These are phyloP conservation scores for Volvox reticuliferus DNA, from an alignment of 139 green algal genomes.

Conservation along the genomic window DNA sequence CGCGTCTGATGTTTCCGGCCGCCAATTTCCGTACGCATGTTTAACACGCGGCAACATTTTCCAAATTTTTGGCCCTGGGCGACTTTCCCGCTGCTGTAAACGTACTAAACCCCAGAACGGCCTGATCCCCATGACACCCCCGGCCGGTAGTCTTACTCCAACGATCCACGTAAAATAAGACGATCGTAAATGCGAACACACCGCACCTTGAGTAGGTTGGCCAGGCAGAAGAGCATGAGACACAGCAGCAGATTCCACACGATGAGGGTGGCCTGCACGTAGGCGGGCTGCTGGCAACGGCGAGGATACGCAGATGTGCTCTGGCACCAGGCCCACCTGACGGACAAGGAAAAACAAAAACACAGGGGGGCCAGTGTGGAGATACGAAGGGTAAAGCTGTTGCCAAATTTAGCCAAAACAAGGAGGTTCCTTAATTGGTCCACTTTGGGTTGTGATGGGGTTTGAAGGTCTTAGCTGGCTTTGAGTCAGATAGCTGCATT, in stretches of 20 bases:
- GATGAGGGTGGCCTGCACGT: slow-evolving; percentile 40
- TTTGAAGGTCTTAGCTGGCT: no score
- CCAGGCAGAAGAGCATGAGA: slow-evolving; percentile 74
- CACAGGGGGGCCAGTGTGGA: background rate
- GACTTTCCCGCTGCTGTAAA: background rate
- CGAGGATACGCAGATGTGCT: background rate
- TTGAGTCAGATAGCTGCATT: no score
- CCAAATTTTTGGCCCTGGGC: background rate
- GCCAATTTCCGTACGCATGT: no score
- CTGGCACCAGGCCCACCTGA: slow-evolving; percentile 27
- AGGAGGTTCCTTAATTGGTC: background rate
- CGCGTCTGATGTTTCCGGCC: no score
- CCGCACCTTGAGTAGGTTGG: slow-evolving; percentile 76
- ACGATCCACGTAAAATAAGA: no score
- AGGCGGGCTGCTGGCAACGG: slow-evolving; percentile 16
- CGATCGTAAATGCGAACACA: no score
- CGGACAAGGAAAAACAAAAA: background rate
- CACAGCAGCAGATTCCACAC: slow-evolving; percentile 71
- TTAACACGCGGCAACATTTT: background rate
- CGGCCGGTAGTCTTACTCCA: no score
- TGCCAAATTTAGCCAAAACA: background rate
- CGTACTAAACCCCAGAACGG: background rate
- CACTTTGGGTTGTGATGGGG: no score
- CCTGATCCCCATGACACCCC: no score
- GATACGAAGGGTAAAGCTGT: background rate